Evolutionary conservation across 345 rosid genomes (phyloP).

Genomic region (Syzygium aromaticum): DNA sequence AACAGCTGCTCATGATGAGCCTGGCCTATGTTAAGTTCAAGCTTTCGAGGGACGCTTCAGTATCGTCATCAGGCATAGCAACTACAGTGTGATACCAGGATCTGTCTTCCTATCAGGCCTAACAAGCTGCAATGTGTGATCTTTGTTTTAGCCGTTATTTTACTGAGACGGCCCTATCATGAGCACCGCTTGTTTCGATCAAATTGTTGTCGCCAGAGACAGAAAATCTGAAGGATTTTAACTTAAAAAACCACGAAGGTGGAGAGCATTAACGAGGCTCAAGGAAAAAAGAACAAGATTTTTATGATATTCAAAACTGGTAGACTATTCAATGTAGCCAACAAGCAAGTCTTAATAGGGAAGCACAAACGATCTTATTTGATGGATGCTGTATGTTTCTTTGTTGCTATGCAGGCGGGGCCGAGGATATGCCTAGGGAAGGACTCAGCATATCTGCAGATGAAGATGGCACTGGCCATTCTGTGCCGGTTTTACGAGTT

Average conservation of each 20-base stretch:
- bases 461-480: conserved; percentile 87
- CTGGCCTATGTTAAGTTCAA: background rate
- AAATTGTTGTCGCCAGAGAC: background rate
- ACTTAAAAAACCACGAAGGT: no score
- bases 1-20: background rate
- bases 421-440: conserved; percentile 93
- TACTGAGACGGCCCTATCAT: background rate
- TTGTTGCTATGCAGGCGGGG: conserved; percentile 46
- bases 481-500: conserved; percentile 73
- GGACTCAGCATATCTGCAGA: conserved; percentile 95
- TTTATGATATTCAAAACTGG: no score
- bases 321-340: no score
- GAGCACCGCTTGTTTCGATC: background rate
- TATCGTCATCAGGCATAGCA: background rate
- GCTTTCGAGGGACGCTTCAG: background rate
- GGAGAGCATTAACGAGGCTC: no score
- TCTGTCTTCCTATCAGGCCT: background rate
- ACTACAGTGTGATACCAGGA: background rate
- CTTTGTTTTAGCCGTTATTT: background rate
- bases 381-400: background rate
- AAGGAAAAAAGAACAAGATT: no score
- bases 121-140: background rate
- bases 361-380: no score
- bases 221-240: no score
- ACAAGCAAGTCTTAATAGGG: no score